Conservation (phyloP, 306 rosid species). For the Medicago arabica region DNA sequence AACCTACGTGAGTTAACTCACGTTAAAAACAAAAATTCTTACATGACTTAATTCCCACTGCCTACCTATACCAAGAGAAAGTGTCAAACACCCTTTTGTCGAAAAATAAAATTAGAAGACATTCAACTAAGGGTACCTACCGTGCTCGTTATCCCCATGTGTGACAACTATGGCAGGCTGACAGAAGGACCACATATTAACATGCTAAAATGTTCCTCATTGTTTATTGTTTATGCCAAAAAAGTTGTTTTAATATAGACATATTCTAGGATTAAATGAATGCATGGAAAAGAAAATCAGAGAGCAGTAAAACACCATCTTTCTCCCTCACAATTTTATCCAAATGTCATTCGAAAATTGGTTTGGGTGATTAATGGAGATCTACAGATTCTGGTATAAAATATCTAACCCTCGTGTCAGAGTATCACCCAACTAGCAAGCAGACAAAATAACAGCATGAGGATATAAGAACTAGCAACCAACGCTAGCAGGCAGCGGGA, state of each 20-base stretch:
- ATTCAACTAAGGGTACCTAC: constrained; percentile 27
- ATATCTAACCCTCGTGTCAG: neutral
- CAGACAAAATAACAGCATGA: constrained; percentile 9
- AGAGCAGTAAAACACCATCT: constrained; percentile 25
- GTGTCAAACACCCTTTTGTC: constrained; percentile 15
- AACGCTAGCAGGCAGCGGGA: too few relatives aligned
- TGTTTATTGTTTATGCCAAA: too few relatives aligned
- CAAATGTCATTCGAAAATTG: neutral
- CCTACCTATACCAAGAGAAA: constrained; percentile 17
- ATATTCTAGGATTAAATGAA: constrained; percentile 18
- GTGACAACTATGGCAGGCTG: constrained; percentile 12
- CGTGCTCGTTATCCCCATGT: constrained; percentile 18
- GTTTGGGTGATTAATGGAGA: constrained; percentile 15
- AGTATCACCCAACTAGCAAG: constrained; percentile 22
- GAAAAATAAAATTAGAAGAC: neutral
- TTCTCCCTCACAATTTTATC: constrained; percentile 11
- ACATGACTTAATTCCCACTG: too few relatives aligned
- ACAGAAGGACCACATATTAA: constrained; percentile 7
- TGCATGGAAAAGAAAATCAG: neutral
- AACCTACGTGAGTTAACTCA: too few relatives aligned
- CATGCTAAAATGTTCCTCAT: too few relatives aligned
- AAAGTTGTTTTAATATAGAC: neutral
- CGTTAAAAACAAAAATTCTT: too few relatives aligned
- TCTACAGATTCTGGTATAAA: neutral
- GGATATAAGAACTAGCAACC: neutral